phyloP scores from a whole-genome alignment of 495 filamentous ascomycete species.

The Durotheca rogersii region DNA sequence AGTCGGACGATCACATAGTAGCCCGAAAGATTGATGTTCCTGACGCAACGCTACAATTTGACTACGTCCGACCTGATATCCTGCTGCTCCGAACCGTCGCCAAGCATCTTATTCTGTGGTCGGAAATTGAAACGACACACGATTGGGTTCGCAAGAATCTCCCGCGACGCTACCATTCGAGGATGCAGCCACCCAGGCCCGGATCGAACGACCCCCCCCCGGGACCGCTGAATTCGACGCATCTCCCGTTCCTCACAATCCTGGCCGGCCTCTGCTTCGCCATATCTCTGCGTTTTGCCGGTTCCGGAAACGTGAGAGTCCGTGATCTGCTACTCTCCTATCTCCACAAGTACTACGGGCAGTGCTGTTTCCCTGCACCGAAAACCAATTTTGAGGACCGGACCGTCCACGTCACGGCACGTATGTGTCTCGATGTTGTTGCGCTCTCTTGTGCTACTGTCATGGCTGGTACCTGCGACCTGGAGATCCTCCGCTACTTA shows the following conservation, averaged over 20 bases:
- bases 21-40: constrained; percentile 92
- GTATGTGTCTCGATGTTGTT: constrained; percentile 86
- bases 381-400: constrained; percentile 71
- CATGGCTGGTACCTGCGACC: constrained; percentile 93
- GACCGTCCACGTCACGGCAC: constrained; percentile 74
- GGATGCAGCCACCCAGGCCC: constrained; percentile 29
- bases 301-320: constrained; percentile 69
- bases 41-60: constrained; percentile 83
- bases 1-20: constrained; percentile 83
- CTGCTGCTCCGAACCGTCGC: constrained; percentile 87
- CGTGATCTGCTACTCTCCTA: constrained; percentile 82
- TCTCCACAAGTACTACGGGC: constrained; percentile 81
- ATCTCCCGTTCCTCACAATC: constrained; percentile 89
- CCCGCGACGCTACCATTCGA: constrained; percentile 62
- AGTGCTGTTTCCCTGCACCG: constrained; percentile 54
- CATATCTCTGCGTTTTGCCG: constrained; percentile 81
- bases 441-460: constrained; percentile 80
- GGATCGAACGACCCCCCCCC: constrained; percentile 14
- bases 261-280: constrained; percentile 83
- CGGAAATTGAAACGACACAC: constrained; percentile 66
- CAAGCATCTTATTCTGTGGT: constrained; percentile 94
- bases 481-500: constrained; percentile 84
- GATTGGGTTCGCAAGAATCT: constrained; percentile 75
- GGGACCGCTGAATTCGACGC: constrained; percentile 36
- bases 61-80: constrained; percentile 91